Percentiles rank a stretch among this genome's conserved stretches.
phyloP scores from a whole-genome alignment of 2,329 filamentous ascomycete species.

The Rosellinia necatrix region DNA sequence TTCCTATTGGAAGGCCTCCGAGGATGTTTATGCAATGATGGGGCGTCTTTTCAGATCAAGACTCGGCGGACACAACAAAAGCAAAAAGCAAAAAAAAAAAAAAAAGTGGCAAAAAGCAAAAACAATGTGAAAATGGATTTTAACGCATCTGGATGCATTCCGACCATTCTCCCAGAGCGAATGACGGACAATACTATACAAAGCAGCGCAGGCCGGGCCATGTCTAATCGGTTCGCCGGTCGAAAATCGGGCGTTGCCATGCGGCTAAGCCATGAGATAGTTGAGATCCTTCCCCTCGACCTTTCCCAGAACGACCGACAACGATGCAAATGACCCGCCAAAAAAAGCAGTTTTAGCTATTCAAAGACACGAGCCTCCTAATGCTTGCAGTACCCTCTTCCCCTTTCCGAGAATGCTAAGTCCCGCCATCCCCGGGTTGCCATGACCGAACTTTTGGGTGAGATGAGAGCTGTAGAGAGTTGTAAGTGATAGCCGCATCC shows the following conservation, averaged over 20 bases:
- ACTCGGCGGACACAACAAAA: no score
- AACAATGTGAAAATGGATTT: neutral
- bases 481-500: slow-evolving; percentile 17
- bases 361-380: slow-evolving; percentile 4
- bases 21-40: neutral
- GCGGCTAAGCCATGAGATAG: neutral
- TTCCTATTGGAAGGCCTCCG: no score
- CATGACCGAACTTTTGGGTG: slow-evolving; percentile 2
- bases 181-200: neutral
- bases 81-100: no score
- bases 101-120: no score
- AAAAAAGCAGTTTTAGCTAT: slow-evolving; percentile 5
- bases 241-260: no score
- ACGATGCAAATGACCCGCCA: slow-evolving; percentile 14
- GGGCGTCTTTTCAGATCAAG: no score
- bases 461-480: slow-evolving; percentile 11
- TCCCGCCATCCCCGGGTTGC: slow-evolving; percentile 5
- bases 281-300: neutral
- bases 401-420: slow-evolving; percentile 1
- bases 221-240: neutral
- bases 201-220: neutral
- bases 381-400: neutral
- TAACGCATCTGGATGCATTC: neutral
- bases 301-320: slow-evolving; percentile 5
- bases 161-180: neutral